phyloP scores from a whole-genome alignment of 441 rosid species.

The Melastoma candidum region DNA sequence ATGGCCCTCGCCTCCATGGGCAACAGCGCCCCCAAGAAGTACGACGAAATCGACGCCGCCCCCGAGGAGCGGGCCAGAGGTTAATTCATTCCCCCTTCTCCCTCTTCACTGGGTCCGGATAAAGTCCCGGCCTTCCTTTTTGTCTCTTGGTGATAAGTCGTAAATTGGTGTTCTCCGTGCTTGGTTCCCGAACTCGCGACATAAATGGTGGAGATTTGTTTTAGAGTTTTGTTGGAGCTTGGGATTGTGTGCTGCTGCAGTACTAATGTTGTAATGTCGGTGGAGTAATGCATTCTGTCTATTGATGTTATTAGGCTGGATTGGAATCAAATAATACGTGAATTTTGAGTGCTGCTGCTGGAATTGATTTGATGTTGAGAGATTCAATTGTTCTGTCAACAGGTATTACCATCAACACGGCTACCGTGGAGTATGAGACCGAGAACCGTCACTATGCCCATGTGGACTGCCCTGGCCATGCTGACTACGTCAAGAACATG shows the following conservation, averaged over 20 bases:
- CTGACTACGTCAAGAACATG: conserved; percentile 20
- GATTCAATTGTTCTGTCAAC: neutral
- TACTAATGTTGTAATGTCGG: too few relatives aligned
- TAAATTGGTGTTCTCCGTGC: too few relatives aligned
- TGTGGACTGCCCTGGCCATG: conserved; percentile 18
- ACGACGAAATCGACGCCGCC: conserved; percentile 96
- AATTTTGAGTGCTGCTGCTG: neutral
- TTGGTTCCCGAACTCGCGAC: too few relatives aligned
- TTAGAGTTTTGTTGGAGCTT: too few relatives aligned
- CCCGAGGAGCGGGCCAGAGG: conserved; percentile 93
- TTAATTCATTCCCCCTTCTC: neutral
- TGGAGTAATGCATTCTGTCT: too few relatives aligned
- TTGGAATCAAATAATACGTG: too few relatives aligned
- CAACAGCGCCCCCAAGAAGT: conserved; percentile 67
- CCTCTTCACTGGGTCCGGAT: neutral
- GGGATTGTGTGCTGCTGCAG: too few relatives aligned
- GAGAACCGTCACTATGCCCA: conserved; percentile 15
- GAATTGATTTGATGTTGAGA: too few relatives aligned
- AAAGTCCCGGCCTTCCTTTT: neutral
- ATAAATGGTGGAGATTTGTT: too few relatives aligned
- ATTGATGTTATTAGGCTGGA: too few relatives aligned
- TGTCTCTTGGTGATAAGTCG: too few relatives aligned
- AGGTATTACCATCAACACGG: conserved; percentile 88
- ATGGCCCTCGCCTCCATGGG: conserved; percentile 88
- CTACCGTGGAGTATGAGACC: conserved; percentile 32